Evolutionary conservation across 768 basidiomycete species (phyloP), one percentile per base, ranked within the genome.

Genomic region (Trametes cingulata): DNA sequence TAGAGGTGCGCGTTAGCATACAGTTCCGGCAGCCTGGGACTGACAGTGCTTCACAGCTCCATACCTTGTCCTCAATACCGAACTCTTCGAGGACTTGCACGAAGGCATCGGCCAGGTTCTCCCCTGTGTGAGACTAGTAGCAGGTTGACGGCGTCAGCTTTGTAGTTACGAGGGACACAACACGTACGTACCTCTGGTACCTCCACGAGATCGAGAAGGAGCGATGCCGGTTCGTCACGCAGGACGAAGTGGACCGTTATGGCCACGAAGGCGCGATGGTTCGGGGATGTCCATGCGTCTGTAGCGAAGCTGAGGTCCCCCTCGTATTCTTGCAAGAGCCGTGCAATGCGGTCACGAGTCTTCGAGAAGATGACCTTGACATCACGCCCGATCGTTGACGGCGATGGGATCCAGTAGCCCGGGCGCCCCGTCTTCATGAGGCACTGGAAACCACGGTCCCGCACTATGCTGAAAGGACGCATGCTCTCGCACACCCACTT

Each of bases 351-450:
- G 14, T 66, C 25, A 0, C 62, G 33, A 10, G 59, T 59, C 7
- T 46, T 20, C 4, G 17, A 53, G 60, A 76, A 80, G 0, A 75
- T 65, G 0, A 60, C 27, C 33, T 69, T 63, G 0, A 76, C 52
- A 51, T 79, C 75, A 1, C 66, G 62, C 0, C 70, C 68, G 0
- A 80, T 69, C 0, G 73, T 78, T 0, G 54, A 19, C 3, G 65
- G 61, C 0, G 70, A 74, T 0, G 77, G 77, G 46, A 79, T 48
- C 50, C 74, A 73, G 19, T 72, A 66, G 15, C 68, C 65, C 0
- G 73, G 77, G 8, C 72, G 58, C 0, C 74, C 72, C 0, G 74
- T 74, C 48, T 71, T 73, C 71, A 76, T 74, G 3, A 76, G 56
- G 13, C n/a, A 65, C 15, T 58, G 40, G 52, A 74, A 78, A 0